Evolutionary conservation across 176 grass and related monocot species (phyloP), one percentile per base, ranked within the genome.

Genomic region (Elymus sibiricus): DNA sequence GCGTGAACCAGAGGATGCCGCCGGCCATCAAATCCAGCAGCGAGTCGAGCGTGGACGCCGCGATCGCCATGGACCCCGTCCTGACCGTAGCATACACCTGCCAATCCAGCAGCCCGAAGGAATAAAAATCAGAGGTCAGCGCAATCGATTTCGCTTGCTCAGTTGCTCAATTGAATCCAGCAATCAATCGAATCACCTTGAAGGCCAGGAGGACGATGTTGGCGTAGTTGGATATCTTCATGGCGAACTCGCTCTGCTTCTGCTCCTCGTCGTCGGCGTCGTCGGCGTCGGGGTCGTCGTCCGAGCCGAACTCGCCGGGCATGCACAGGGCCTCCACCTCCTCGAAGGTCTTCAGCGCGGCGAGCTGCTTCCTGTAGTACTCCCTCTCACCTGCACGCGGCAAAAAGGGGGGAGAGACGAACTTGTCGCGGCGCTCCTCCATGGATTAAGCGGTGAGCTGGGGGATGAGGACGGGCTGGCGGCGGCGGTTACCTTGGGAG

Each of bases 1-100:
- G 86, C 9, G 96, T 94, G 86, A 92, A 95, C 87, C 92, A 98
- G 25, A 98, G 88, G 82, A 95, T 98, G 25, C 90, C 88, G 9
- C 93, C 96, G 2, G 96, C 94, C 76, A 98, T 72, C 46, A 98
- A 61, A 85, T 98, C 96, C 62, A 98, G 87, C 47, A 98, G 55
- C 16, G 96, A 98, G 85, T 98, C 96, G 7, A 98, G 86, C 2
- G 96, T 98, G 3, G 96, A 98, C 22, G 96, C 96, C 13, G 92
- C 94, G 26, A 98, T 92, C 28, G 96, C 93, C 88, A 94, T 91
- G 49, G 96, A 98, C 22, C 91, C 88, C 12, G 91, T 95, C 77
- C 69, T 92, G 78, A 98, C 61, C 0, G 90, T 94, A 9, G 96
- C 96, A 86, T 98, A 95, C 14, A 98, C 88, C 92, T 98, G 61